Conservation (phyloP, 805 yeast genomes). For the Ogataea allantospora region DNA sequence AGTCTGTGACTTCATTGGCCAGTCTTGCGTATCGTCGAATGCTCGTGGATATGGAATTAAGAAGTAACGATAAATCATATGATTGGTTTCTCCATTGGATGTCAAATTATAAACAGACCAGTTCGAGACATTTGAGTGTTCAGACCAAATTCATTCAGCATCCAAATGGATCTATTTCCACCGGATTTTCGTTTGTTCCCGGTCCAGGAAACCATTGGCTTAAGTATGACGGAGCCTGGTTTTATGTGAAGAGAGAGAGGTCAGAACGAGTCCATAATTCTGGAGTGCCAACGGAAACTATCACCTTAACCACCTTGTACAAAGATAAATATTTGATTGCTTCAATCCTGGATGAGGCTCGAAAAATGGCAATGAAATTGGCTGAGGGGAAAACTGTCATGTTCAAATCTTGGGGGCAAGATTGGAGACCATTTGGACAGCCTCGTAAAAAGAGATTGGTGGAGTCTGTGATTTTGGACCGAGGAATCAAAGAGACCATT, state of each 20-base stretch:
- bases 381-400: conserved; percentile 93
- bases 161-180: conserved; percentile 86
- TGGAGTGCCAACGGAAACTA: conserved; percentile 95
- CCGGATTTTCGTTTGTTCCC: conserved; percentile 88
- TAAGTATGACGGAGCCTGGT: conserved; percentile 80
- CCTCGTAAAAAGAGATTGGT: conserved; percentile 84
- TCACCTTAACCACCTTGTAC: conserved; percentile 87
- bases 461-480: conserved; percentile 83
- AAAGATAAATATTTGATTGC: conserved; percentile 71
- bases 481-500: conserved; percentile 65
- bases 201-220: conserved; percentile 96
- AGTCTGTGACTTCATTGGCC: conserved; percentile 61
- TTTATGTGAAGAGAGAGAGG: conserved; percentile 86
- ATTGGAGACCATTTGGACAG: conserved; percentile 97
- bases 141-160: conserved; percentile 86
- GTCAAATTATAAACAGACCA: conserved; percentile 73
- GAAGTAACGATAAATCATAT: conserved; percentile 90
- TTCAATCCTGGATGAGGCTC: conserved; percentile 75
- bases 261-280: conserved; percentile 85
- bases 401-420: conserved; percentile 95
- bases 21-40: conserved; percentile 74
- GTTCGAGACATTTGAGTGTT: conserved; percentile 83
- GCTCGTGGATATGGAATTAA: conserved; percentile 88
- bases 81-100: conserved; percentile 97
- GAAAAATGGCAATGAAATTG: conserved; percentile 71